phyloP scores from a whole-genome alignment of 345 rosid genomes.

The Microthlaspi erraticum region DNA sequence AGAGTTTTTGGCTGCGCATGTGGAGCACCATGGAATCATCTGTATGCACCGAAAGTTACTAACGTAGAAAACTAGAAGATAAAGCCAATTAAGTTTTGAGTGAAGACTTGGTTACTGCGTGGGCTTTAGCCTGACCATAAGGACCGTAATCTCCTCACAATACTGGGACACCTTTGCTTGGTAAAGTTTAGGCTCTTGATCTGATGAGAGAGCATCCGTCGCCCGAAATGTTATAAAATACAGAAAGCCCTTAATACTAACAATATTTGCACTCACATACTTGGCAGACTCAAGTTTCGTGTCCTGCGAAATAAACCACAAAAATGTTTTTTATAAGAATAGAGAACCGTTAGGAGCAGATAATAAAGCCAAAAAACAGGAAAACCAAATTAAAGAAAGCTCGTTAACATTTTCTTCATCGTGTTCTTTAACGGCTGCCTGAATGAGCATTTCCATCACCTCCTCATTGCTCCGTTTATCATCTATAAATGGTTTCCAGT shows the following conservation, averaged over 20 bases:
- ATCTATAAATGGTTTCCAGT: neutral
- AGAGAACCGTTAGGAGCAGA: neutral
- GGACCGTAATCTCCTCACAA: neutral
- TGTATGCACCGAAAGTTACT: too few species aligned
- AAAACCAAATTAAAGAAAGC: neutral
- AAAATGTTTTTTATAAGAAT: too few species aligned
- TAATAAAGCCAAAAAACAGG: too few species aligned
- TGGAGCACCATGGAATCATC: too few species aligned
- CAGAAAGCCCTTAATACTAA: neutral
- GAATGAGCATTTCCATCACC: neutral
- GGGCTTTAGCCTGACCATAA: neutral
- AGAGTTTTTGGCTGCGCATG: too few species aligned
- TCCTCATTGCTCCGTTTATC: neutral
- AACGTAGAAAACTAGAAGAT: too few species aligned
- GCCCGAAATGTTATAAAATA: slow-evolving; percentile 12
- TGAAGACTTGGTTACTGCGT: neutral
- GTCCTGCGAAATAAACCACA: neutral
- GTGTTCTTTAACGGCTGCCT: neutral
- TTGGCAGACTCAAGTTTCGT: neutral
- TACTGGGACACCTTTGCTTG: neutral
- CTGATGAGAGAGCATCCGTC: neutral
- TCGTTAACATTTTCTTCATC: neutral
- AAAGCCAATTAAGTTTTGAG: too few species aligned
- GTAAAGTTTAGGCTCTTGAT: slow-evolving; percentile 6
- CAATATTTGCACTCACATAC: slow-evolving; percentile 5